Evolutionary conservation across 805 yeast genomes (phyloP).

Genomic region (Starmerella riodocensis): DNA sequence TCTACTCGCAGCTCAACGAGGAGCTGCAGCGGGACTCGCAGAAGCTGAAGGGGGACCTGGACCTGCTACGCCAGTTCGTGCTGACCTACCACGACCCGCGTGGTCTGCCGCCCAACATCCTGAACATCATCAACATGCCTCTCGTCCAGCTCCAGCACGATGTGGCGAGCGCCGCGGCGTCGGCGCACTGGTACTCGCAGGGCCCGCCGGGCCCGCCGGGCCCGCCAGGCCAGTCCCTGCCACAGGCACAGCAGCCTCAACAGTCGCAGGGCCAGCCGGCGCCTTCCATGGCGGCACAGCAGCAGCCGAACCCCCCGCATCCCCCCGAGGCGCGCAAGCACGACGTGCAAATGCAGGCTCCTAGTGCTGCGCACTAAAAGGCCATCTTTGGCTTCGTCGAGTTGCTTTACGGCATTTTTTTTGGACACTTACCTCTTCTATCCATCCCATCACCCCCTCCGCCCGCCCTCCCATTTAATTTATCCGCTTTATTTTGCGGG

Average conservation of each 20-base stretch:
- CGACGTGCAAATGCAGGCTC: too few species aligned
- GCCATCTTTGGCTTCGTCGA: too few species aligned
- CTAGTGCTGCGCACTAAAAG: too few species aligned
- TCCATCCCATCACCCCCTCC: too few species aligned
- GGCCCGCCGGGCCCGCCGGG: slow-evolving; percentile 6
- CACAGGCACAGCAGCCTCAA: slow-evolving; percentile 15
- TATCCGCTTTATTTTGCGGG: too few species aligned
- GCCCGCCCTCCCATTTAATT: too few species aligned
- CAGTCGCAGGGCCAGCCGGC: slow-evolving; percentile 1
- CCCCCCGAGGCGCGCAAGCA: too few species aligned
- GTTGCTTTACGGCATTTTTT: too few species aligned
- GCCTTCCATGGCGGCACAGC: too few species aligned
- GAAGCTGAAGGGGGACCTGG: slow-evolving; percentile 14
- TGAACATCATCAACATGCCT: slow-evolving; percentile 8
- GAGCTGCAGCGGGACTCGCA: slow-evolving; percentile 30
- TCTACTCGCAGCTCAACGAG: slow-evolving; percentile 57
- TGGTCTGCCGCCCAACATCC: slow-evolving; percentile 17
- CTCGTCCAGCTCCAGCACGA: neutral
- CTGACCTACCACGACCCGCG: slow-evolving; percentile 12
- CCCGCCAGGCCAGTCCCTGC: slow-evolving; percentile 13
- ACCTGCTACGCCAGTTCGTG: slow-evolving; percentile 26
- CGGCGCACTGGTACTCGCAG: neutral
- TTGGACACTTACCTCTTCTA: too few species aligned
- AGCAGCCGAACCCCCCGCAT: too few species aligned
- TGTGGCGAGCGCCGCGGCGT: neutral